Base-by-base conservation (phyloP, 805 yeast genomes). In the Candida saitoana region DNA sequence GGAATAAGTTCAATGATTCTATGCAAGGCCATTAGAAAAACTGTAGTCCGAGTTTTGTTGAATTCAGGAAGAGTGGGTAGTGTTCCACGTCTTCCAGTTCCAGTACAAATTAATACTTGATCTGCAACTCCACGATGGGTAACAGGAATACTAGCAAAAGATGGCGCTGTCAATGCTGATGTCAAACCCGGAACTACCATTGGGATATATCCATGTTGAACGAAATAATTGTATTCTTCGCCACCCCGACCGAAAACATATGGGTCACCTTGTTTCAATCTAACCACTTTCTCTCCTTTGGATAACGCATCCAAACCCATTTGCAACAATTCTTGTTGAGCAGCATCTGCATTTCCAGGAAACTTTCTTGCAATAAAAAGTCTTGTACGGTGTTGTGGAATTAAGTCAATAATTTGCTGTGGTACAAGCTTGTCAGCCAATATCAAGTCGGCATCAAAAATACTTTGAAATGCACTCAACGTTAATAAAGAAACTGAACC, bases 171-270 rank as follows among this genome's bases (percentile, higher is more conserved):
- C 36, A 91, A 71, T 0, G 97, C 95, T 3, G 96, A 87, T 4
- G 96, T 82, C 40, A 91, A 73, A 2, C 98, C 98, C 0, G 97
- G 91, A 8, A 91, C 56, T 1, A 91, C 96, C 4, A 60, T 52
- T 12, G 96, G 95, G 14, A 60, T 69, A 52, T 55, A 87, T 0
- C 96, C 96, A 52, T 83, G 76, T 17, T 69, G 53, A 20, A 71
- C 55, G 62, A 91, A 91, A 57, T 71, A 90, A 7, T 77, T 53
- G 58, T 62, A 87, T 56, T 91, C 98, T 64, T 91, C 98, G 31
- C 96, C 96, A 34, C 98, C 98, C 48, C 98, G 79, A 3, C 98
- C 98, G 59, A 87, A 91, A 24, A 91, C 86, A 61, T 88, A 91
- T 7, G 98, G 98, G 60, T 91, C 98, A 25, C 98, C 98, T 64